Evolutionary conservation across 331 rosid genomes (phyloP), one percentile per base, ranked within the genome.

Genomic region (Spiraea crenata): DNA sequence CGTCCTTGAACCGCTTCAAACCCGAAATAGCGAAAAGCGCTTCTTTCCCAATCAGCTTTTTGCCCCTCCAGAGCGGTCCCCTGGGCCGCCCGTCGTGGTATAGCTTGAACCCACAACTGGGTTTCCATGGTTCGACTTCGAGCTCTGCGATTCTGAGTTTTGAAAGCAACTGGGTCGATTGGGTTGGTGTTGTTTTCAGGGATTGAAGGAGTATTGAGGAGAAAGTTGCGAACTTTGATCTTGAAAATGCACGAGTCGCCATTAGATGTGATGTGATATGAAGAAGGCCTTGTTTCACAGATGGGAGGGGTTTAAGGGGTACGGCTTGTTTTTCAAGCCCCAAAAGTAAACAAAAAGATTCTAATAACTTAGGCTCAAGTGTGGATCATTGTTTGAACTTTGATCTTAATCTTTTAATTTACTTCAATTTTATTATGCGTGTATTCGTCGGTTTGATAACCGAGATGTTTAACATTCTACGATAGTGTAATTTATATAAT

Each of bases 51-150:
- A 91, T 83, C 60, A 92, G 76, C 82, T 93, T 93, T 75, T 90
- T 89, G 17, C 96, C 97, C 57, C 90, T 87, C 99, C 97, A 93
- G 72, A 93, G 99, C n/a, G 99, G 96, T 0, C 99, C 99, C 71
- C 99, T 86, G 14, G 97, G 97, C 74, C 99, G 82, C 72, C 99
- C 97, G 41, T 93, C 99, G 39, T 89, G 99, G 82, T 85, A 93
- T 40, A 74, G 84, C 77, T 85, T 76, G 10, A 82, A 70, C 69
- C 48, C 77, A 57, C 35, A 58, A 9, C 66, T 10, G 74, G 77
- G 61, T 58, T 67, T 72, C 54, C 47, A 62, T 5, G 72, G 76
- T 44, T 65, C 58, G 63, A 62, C 17, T 72, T 71, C 81, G 8
- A 70, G 42, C 14, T 37, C 69, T 10, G 76, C 49, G 74, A 75